Conservation (phyloP, 192 early-diverging fungal species). For the Physocladia obscura region DNA sequence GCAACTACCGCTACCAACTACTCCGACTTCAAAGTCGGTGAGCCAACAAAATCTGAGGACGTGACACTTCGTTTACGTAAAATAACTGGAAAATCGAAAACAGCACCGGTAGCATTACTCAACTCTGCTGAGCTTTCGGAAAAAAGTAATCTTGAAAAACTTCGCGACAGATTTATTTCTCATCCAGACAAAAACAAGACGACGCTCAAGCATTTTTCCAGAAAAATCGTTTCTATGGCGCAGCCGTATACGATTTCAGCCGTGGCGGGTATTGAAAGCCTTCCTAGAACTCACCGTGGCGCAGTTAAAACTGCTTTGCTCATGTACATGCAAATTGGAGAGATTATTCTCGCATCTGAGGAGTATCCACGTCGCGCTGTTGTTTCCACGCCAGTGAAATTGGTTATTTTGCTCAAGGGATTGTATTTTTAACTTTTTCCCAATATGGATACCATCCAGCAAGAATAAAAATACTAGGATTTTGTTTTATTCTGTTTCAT, state of each 20-base stretch:
- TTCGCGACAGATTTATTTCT: neutral
- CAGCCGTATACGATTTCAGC: slow-evolving; percentile 2
- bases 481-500: too few species aligned
- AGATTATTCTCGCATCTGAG: slow-evolving; percentile 16
- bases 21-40: too few species aligned
- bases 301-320: slow-evolving; percentile 46
- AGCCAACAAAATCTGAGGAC: too few species aligned
- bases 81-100: too few species aligned
- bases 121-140: too few species aligned
- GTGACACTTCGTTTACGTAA: too few species aligned
- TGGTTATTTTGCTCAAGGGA: too few species aligned
- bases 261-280: slow-evolving; percentile 24
- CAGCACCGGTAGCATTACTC: too few species aligned
- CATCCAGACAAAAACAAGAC: neutral
- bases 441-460: too few species aligned
- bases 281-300: slow-evolving; percentile 34
- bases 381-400: too few species aligned
- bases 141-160: neutral
- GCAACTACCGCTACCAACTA: neutral
- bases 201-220: slow-evolving; percentile 2
- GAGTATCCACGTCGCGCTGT: slow-evolving; percentile 42
- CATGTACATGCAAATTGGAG: slow-evolving; percentile 49
- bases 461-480: too few species aligned
- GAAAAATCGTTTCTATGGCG: slow-evolving; percentile 25
- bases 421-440: too few species aligned